Evolutionary conservation across 169 alveolate genomes (phyloP).

Genomic region (Perkinsus marinus): DNA sequence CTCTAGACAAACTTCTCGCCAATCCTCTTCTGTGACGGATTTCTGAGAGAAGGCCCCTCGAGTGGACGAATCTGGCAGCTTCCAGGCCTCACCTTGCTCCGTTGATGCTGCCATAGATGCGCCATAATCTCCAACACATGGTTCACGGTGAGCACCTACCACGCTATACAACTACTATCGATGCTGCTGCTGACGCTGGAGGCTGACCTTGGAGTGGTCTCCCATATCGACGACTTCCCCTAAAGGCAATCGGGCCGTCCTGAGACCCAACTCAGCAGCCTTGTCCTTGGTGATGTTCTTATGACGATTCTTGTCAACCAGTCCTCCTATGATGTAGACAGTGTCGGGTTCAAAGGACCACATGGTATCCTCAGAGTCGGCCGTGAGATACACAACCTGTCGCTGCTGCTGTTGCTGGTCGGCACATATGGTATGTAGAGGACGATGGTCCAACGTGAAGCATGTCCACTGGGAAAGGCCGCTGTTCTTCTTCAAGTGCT

Average conservation of each 20-base stretch:
- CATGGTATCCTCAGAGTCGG: slow-evolving; percentile 33
- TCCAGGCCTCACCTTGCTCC: neutral
- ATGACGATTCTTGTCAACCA: slow-evolving; percentile 29
- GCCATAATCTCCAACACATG: slow-evolving; percentile 15
- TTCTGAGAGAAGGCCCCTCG: neutral
- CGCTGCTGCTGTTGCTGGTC: neutral
- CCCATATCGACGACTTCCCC: slow-evolving; percentile 4
- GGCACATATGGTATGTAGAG: neutral
- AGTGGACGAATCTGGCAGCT: too few species aligned
- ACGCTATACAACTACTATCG: neutral
- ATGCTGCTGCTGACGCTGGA: too few species aligned
- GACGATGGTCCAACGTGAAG: neutral
- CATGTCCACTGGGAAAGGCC: neutral
- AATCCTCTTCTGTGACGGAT: neutral
- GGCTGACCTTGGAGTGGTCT: neutral
- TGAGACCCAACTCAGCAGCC: slow-evolving; percentile 21
- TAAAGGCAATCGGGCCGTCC: slow-evolving; percentile 30
- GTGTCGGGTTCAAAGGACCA: slow-evolving; percentile 6
- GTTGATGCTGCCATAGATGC: neutral
- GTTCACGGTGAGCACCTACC: slow-evolving; percentile 17
- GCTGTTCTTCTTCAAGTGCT: neutral
- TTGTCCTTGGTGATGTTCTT: slow-evolving; percentile 20
- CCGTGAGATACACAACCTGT: slow-evolving; percentile 25
- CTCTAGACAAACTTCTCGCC: neutral
- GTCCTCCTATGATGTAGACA: slow-evolving; percentile 32